phyloP scores from a whole-genome alignment of 305 asterid genomes.

The Striga hermonthica region DNA sequence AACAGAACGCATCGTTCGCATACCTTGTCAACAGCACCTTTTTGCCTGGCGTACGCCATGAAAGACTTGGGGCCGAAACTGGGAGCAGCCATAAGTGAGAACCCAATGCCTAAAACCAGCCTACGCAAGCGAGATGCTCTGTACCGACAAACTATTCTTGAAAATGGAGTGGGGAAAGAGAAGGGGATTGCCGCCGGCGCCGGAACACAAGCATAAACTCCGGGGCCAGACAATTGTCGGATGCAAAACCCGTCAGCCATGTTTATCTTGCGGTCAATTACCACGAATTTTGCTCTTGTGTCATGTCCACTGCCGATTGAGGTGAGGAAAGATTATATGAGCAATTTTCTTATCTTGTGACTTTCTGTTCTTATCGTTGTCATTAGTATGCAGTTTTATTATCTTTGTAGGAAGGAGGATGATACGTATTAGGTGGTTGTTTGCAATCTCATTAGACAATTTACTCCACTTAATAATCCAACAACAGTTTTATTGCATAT shows the following conservation, averaged over 20 bases:
- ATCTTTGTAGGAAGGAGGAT: too few relatives aligned
- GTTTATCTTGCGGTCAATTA: too few relatives aligned
- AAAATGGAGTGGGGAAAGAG: slow-evolving; percentile 27
- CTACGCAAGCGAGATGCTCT: slow-evolving; percentile 47
- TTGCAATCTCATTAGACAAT: too few relatives aligned
- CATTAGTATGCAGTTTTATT: too few relatives aligned
- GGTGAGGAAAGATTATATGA: too few relatives aligned
- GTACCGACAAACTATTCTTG: slow-evolving; percentile 28
- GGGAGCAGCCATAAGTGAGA: slow-evolving; percentile 52
- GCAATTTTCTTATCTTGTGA: too few relatives aligned
- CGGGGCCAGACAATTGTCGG: slow-evolving; percentile 27
- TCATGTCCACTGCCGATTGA: too few relatives aligned
- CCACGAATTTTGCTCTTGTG: too few relatives aligned
- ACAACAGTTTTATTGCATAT: too few relatives aligned
- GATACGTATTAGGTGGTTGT: too few relatives aligned
- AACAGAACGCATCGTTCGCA: not conserved
- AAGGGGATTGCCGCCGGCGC: slow-evolving; percentile 32
- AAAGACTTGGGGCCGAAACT: slow-evolving; percentile 60
- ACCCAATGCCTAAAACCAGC: slow-evolving; percentile 53
- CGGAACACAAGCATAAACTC: slow-evolving; percentile 31
- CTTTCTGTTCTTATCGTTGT: too few relatives aligned
- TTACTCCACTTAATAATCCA: too few relatives aligned
- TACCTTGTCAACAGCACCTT: slow-evolving; percentile 62
- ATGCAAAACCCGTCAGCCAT: slow-evolving; percentile 3
- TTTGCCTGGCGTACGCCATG: slow-evolving; percentile 73